Evolutionary conservation across 345 rosid species (phyloP).

Genomic region (Populus alba): DNA sequence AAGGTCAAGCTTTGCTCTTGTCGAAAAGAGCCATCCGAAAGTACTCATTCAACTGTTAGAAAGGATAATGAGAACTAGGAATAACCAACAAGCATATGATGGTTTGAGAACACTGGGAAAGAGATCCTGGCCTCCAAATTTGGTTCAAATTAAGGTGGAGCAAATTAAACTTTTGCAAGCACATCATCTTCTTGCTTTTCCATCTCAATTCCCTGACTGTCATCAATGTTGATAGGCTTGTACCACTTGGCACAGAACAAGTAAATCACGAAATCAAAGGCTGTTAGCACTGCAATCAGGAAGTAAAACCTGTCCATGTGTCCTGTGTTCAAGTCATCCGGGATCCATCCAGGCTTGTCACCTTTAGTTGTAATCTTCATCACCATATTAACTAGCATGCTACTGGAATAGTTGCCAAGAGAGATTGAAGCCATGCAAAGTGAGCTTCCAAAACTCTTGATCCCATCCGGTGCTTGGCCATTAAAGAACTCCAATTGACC

Average conservation of each 20-base stretch:
- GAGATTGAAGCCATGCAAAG: constrained; percentile 96
- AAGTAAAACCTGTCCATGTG: constrained; percentile 81
- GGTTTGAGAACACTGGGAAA: background rate
- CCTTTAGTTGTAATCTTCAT: constrained; percentile 61
- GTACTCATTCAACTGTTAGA: background rate
- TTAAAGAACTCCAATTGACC: constrained; percentile 92
- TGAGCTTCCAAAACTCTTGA: constrained; percentile 89
- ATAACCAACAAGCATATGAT: background rate
- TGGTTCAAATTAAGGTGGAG: background rate
- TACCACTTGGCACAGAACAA: constrained; percentile 73
- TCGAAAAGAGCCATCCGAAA: background rate
- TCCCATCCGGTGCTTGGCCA: constrained; percentile 85
- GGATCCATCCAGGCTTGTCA: constrained; percentile 69
- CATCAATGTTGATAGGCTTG: constrained; percentile 53
- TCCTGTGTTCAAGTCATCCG: constrained; percentile 58
- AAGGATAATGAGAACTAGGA: background rate
- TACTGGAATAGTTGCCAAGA: constrained; percentile 82
- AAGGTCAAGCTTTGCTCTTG: background rate
- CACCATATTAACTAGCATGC: constrained; percentile 64
- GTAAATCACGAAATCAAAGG: constrained; percentile 62
- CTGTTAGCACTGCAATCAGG: constrained; percentile 55
- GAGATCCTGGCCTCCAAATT: background rate
- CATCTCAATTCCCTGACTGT: constrained; percentile 5
- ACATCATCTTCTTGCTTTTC: background rate
- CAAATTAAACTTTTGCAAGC: background rate